Conservation (phyloP, 2,329 filamentous ascomycete species). For the Colletotrichum eremochloae region DNA sequence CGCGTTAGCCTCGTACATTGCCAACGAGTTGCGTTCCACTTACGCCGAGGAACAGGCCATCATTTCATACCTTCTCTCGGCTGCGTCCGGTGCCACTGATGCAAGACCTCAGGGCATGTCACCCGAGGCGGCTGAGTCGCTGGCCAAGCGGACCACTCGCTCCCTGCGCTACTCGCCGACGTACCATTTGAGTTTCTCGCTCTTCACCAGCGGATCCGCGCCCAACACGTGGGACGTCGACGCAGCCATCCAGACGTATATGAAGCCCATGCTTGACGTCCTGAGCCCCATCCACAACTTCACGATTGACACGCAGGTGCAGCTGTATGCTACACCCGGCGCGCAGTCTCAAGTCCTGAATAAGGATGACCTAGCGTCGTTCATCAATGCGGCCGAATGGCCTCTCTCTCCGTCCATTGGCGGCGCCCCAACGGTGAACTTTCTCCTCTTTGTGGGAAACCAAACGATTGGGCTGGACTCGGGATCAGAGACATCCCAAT, state of each 20-base stretch:
- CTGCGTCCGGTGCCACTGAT: slow-evolving; percentile 66
- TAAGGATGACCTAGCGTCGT: slow-evolving; percentile 90
- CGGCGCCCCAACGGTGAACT: slow-evolving; percentile 93
- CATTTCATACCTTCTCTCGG: slow-evolving; percentile 80
- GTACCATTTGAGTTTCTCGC: slow-evolving; percentile 95
- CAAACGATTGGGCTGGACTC: slow-evolving; percentile 73
- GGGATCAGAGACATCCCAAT: slow-evolving; percentile 66
- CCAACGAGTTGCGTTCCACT: slow-evolving; percentile 79
- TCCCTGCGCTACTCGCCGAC: slow-evolving; percentile 93
- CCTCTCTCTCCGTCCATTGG: slow-evolving; percentile 95
- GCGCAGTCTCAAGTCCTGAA: slow-evolving; percentile 75
- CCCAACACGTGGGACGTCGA: slow-evolving; percentile 96
- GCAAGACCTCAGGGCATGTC: slow-evolving; percentile 60
- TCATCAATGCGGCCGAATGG: slow-evolving; percentile 99
- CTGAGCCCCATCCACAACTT: slow-evolving; percentile 92
- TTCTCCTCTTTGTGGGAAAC: slow-evolving; percentile 89
- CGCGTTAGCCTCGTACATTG: slow-evolving; percentile 81
- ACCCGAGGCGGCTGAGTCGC: slow-evolving; percentile 66
- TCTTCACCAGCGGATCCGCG: slow-evolving; percentile 83
- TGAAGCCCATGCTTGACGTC: slow-evolving; percentile 84
- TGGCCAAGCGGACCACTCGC: slow-evolving; percentile 80
- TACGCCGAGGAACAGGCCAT: slow-evolving; percentile 92
- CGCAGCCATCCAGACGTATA: slow-evolving; percentile 81
- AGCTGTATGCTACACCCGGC: slow-evolving; percentile 86
- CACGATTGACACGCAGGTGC: slow-evolving; percentile 95